Evolutionary conservation across 2,329 filamentous ascomycete genomes (phyloP).

Genomic region (Aspergillus floridensis): DNA sequence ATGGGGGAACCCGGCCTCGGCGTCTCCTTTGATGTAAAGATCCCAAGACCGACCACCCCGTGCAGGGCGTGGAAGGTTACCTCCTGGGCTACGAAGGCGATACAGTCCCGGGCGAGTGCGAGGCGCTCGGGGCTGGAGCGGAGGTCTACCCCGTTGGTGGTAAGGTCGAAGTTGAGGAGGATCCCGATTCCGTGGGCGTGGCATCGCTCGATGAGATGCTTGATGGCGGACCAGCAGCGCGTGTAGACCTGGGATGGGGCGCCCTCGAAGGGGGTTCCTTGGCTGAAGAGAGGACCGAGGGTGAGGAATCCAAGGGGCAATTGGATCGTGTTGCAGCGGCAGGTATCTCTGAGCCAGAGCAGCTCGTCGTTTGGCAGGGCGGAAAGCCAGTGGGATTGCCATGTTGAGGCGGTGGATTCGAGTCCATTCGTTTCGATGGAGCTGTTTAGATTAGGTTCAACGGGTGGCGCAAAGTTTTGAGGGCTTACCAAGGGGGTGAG

Average conservation of each 20-base stretch:
- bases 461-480: background rate
- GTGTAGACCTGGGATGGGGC: slow-evolving; percentile 49
- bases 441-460: slow-evolving; percentile 10
- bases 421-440: slow-evolving; percentile 49
- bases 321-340: slow-evolving; percentile 57
- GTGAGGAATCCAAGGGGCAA: slow-evolving; percentile 61
- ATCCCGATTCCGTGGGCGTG: slow-evolving; percentile 52
- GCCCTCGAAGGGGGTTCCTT: slow-evolving; percentile 52
- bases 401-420: slow-evolving; percentile 49
- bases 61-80: slow-evolving; percentile 39
- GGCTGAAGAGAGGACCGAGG: slow-evolving; percentile 51
- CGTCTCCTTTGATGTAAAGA: slow-evolving; percentile 55
- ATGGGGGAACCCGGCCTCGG: slow-evolving; percentile 43
- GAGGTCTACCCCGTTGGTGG: slow-evolving; percentile 60
- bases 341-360: slow-evolving; percentile 52
- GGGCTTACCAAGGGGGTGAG: background rate
- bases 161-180: slow-evolving; percentile 58
- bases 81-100: slow-evolving; percentile 53
- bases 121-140: slow-evolving; percentile 49
- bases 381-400: slow-evolving; percentile 54
- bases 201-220: slow-evolving; percentile 47
- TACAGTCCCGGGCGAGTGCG: slow-evolving; percentile 47
- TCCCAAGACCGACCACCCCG: slow-evolving; percentile 55
- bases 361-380: slow-evolving; percentile 53
- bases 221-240: slow-evolving; percentile 54